A percentile compares a stretch with the other conserved stretches of the same genome.
phyloP scores from a whole-genome alignment of 2,329 filamentous ascomycete genomes.

The Zasmidium angulare region DNA sequence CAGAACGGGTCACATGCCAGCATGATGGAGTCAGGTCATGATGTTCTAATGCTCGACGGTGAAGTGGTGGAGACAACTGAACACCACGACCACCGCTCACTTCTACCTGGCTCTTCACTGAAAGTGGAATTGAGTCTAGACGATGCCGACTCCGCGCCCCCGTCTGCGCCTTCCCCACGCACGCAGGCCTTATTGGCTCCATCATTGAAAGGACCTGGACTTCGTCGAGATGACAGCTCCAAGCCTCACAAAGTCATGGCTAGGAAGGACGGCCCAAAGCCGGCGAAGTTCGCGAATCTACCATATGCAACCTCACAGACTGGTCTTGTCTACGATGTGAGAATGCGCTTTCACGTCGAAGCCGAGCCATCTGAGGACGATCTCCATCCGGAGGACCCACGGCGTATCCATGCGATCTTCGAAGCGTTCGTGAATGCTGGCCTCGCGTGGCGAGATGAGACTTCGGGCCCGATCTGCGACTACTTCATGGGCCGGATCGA shows the following conservation, averaged over 20 bases:
- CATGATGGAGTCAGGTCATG: slow-evolving; percentile 1
- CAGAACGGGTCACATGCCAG: not conserved
- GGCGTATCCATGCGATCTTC: slow-evolving; percentile 90
- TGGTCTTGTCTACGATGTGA: slow-evolving; percentile 72
- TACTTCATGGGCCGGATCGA: slow-evolving; percentile 67
- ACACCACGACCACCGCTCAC: not conserved
- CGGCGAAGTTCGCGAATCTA: slow-evolving; percentile 36
- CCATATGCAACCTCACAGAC: slow-evolving; percentile 42
- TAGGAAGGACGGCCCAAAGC: slow-evolving; percentile 28
- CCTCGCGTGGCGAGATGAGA: slow-evolving; percentile 49
- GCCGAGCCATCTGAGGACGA: slow-evolving; percentile 56
- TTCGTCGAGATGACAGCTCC: slow-evolving; percentile 16
- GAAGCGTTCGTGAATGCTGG: slow-evolving; percentile 80
- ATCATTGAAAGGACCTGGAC: slow-evolving; percentile 25
- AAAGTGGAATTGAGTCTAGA: not conserved
- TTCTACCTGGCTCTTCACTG: not conserved
- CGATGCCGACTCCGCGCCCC: not conserved
- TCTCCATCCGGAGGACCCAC: slow-evolving; percentile 90
- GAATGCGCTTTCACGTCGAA: slow-evolving; percentile 95
- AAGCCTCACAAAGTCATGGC: slow-evolving; percentile 19
- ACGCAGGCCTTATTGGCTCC: not conserved
- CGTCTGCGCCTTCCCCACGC: not conserved
- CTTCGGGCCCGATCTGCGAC: slow-evolving; percentile 49
- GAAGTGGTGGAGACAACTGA: slow-evolving; percentile 14
- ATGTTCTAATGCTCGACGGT: slow-evolving; percentile 24